Conservation (phyloP, 805 yeast species). For the Suhomyces emberorum region DNA sequence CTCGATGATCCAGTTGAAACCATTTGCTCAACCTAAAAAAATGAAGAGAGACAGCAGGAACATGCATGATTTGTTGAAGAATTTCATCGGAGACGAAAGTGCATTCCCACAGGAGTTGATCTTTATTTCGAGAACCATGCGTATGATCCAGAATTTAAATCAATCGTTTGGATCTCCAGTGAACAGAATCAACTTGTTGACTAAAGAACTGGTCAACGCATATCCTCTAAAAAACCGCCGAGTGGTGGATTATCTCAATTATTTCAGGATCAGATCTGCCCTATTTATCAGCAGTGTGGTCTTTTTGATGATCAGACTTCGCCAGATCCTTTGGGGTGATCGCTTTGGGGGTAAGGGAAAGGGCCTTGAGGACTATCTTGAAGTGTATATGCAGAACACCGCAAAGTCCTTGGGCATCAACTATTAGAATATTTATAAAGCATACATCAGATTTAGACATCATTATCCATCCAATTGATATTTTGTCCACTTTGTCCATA, state of each 20-base stretch:
- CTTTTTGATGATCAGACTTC: slow-evolving; percentile 30
- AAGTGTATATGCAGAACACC: slow-evolving; percentile 39
- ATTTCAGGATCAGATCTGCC: slow-evolving; percentile 19
- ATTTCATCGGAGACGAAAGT: slow-evolving; percentile 58
- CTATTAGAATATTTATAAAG: background rate
- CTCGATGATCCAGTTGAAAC: slow-evolving; percentile 50
- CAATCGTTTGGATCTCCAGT: slow-evolving; percentile 67
- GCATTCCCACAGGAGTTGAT: slow-evolving; percentile 65
- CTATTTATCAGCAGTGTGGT: slow-evolving; percentile 29
- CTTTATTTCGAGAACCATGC: slow-evolving; percentile 66
- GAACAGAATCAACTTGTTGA: slow-evolving; percentile 64
- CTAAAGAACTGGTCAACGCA: slow-evolving; percentile 48
- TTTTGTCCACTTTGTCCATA: no score
- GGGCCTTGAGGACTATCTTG: slow-evolving; percentile 47
- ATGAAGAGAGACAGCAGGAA: slow-evolving; percentile 12
- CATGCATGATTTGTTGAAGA: slow-evolving; percentile 46
- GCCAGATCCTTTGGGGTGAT: slow-evolving; percentile 33
- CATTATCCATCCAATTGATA: no score
- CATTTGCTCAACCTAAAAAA: slow-evolving; percentile 21
- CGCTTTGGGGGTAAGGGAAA: slow-evolving; percentile 27
- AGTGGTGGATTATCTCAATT: slow-evolving; percentile 12
- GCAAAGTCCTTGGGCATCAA: slow-evolving; percentile 38
- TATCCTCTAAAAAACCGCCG: slow-evolving; percentile 3
- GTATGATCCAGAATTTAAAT: slow-evolving; percentile 71
- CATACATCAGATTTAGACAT: no score